Percentiles rank a stretch among this genome's conserved stretches.
Conservation (phyloP, 495 filamentous ascomycete genomes). For the Trichoderma asperelloides region DNA sequence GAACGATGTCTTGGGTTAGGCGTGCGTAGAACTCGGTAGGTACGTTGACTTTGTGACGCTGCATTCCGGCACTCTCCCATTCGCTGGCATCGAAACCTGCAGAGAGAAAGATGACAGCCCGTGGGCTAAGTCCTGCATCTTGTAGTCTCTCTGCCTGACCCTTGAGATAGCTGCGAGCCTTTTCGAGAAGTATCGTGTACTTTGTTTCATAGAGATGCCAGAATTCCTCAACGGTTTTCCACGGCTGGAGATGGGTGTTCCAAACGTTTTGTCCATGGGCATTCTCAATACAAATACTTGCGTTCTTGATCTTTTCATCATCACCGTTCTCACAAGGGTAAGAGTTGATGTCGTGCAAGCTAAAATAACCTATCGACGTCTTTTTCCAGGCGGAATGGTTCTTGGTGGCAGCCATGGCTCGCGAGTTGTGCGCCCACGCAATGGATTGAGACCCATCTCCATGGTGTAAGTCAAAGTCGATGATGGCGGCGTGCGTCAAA, state of each 20-base stretch:
- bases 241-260: conserved; percentile 90
- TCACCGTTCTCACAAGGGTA: conserved; percentile 91
- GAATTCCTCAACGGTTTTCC: conserved; percentile 74
- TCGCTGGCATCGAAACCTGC: conserved; percentile 96
- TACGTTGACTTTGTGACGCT: conserved; percentile 87
- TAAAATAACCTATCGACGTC: conserved; percentile 88
- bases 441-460: conserved; percentile 94
- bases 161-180: conserved; percentile 66
- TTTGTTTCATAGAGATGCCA: conserved; percentile 75
- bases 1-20: conserved; percentile 75
- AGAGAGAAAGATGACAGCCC: conserved; percentile 84
- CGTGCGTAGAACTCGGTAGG: conserved; percentile 94
- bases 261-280: conserved; percentile 88
- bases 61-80: conserved; percentile 87
- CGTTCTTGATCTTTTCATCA: conserved; percentile 79
- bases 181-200: conserved; percentile 67
- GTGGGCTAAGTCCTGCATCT: conserved; percentile 45
- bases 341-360: conserved; percentile 94
- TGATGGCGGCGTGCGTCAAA: conserved; percentile 86
- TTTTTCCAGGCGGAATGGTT: conserved; percentile 65
- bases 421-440: conserved; percentile 74
- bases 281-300: conserved; percentile 84
- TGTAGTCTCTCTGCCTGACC: conserved; percentile 55
- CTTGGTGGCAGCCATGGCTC: conserved; percentile 45
- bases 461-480: conserved; percentile 96